Conservation (phyloP, 106 monocot species). For the Vanilla planifolia region DNA sequence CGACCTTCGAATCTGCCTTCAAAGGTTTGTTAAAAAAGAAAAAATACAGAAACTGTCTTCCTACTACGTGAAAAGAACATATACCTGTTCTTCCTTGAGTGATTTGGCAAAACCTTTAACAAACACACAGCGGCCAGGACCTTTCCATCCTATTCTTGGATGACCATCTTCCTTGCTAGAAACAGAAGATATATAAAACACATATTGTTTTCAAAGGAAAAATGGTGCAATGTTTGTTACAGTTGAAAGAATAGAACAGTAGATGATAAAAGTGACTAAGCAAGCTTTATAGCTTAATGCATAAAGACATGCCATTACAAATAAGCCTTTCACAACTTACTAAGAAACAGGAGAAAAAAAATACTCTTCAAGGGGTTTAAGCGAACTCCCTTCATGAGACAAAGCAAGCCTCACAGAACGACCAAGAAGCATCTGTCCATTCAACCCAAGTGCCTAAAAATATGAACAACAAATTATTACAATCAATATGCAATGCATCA, state of each 20-base stretch:
- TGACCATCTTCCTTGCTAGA: slow-evolving; percentile 41
- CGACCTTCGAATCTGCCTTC: slow-evolving; percentile 38
- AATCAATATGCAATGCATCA: too few species aligned
- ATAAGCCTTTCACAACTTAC: background rate
- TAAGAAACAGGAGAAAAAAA: background rate
- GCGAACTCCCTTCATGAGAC: slow-evolving; percentile 41
- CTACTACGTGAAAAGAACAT: background rate
- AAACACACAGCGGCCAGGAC: slow-evolving; percentile 36
- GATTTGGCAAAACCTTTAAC: slow-evolving; percentile 66
- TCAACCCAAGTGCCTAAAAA: slow-evolving; percentile 55
- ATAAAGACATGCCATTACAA: background rate
- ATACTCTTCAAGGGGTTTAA: slow-evolving; percentile 49
- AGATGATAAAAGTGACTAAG: background rate
- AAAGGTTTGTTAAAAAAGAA: background rate
- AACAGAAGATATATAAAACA: background rate
- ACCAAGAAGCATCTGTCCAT: slow-evolving; percentile 47
- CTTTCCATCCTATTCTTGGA: slow-evolving; percentile 31
- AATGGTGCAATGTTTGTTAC: too few species aligned
- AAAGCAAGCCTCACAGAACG: slow-evolving; percentile 51
- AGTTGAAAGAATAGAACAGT: background rate
- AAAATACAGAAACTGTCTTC: background rate
- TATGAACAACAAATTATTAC: background rate
- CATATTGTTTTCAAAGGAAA: too few species aligned
- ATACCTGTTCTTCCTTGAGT: slow-evolving; percentile 53
- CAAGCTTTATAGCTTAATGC: background rate